Evolutionary conservation across 2,329 filamentous ascomycete species (phyloP), one percentile per base, ranked within the genome.

Genomic region (Dactylellina sp.): DNA sequence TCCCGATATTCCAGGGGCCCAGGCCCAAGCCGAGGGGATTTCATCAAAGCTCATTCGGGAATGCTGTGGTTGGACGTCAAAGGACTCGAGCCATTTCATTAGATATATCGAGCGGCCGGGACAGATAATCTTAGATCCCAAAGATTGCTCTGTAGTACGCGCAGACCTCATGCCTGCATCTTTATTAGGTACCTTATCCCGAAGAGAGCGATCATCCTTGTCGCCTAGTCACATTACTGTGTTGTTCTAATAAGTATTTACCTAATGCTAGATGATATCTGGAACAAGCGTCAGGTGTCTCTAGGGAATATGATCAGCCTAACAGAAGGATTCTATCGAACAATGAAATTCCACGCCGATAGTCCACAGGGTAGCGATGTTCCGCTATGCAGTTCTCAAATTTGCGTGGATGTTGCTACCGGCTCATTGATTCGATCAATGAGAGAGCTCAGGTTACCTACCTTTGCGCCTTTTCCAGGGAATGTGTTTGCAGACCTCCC

Each of bases 41-140:
- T 62, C 57, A 11, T 39, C 44, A 12, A 62, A 18, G 20, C 44
- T 62, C 12, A 25, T 50, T 14, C 47, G 44, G 18, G 44, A 62
- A 44, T 62, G 57, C 12, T 62, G 57, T 25, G 57, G 57, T 5
- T 62, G 57, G 57, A 62, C 57, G 22, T 62, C 57, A 11, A 62
- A 62, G 25, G 57, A 62, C 12, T 50, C 57, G 5, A 62, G 42
- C 18, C 46, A 62, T 20, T 62, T 62, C n/a, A 42, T 62, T 12
- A 28, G 46, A 7, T 62, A 62, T 16, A 52, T 50, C 12, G 44
- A 62, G 16, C 57, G 44, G 9, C 18, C 28, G 2, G 28, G 24
- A 4, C 42, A 62, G n/a, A 40, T 52, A 18, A 52, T 49, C 6
- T 9, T 52, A 28, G 57, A 62, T 18, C 57, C 28, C 3, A 62